These are phyloP conservation scores for Ogataea zsoltii DNA, from an alignment of 805 yeast genomes.

Conservation along the genomic window DNA sequence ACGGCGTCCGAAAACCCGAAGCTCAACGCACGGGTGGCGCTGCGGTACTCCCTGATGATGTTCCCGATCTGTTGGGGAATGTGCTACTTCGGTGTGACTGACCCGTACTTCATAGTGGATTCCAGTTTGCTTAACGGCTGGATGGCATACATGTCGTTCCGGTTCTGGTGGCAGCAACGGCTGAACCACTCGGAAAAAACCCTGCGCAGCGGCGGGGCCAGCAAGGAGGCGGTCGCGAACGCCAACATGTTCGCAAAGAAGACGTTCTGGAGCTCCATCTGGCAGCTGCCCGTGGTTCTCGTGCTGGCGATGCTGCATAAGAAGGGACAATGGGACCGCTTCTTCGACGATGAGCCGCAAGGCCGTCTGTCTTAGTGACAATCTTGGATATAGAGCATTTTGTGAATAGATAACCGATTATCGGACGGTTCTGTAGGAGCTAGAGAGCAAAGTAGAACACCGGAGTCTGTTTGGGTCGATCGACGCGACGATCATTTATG, in stretches of 20 bases:
- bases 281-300: conserved; percentile 89
- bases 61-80: conserved; percentile 89
- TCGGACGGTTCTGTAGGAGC: too few species aligned
- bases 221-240: conserved; percentile 56
- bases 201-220: conserved; percentile 37
- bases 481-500: too few species aligned
- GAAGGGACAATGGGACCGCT: conserved; percentile 90
- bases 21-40: conserved; percentile 89
- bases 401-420: too few species aligned
- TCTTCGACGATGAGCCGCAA: conserved; percentile 29
- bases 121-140: conserved; percentile 82
- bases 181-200: conserved; percentile 48
- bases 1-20: conserved; percentile 90
- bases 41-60: conserved; percentile 88
- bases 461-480: background rate
- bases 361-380: too few species aligned
- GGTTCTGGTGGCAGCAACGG: conserved; percentile 85
- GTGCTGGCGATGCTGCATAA: conserved; percentile 93
- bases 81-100: conserved; percentile 77
- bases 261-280: conserved; percentile 90
- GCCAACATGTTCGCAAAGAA: conserved; percentile 77
- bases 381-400: too few species aligned
- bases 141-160: conserved; percentile 76
- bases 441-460: too few species aligned
- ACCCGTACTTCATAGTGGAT: conserved; percentile 77